Percentiles rank a stretch among this genome's conserved stretches.
Evolutionary conservation across 768 basidiomycete species (phyloP).

Genomic region (Neoboletus magnificus): DNA sequence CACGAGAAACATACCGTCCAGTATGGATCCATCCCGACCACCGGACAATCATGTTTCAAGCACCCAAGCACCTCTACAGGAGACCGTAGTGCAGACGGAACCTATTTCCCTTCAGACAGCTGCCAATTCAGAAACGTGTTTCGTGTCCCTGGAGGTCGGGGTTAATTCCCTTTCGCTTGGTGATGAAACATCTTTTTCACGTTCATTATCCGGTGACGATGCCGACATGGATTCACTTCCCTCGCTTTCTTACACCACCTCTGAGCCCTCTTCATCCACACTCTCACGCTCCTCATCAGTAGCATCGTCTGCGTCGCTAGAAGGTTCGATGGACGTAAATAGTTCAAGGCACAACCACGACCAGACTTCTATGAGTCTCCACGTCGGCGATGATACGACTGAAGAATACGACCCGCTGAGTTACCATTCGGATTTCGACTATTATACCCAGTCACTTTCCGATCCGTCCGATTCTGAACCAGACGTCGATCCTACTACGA

Average conservation of each 20-base stretch:
- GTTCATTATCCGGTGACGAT: slow-evolving; percentile 21
- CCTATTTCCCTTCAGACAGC: background rate
- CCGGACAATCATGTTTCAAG: background rate
- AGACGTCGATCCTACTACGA: slow-evolving; percentile 12
- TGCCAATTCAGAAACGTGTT: slow-evolving; percentile 2
- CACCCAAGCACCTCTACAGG: background rate
- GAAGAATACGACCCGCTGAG: slow-evolving; percentile 33
- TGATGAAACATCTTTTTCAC: slow-evolving; percentile 23
- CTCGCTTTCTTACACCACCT: slow-evolving; percentile 31
- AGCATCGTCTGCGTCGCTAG: slow-evolving; percentile 33
- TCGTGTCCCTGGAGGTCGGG: slow-evolving; percentile 7
- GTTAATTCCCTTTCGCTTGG: slow-evolving; percentile 6
- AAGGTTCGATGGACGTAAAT: slow-evolving; percentile 18
- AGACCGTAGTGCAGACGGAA: background rate
- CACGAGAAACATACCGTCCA: background rate
- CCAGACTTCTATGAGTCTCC: background rate
- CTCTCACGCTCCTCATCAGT: slow-evolving; percentile 44
- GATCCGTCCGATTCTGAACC: slow-evolving; percentile 31
- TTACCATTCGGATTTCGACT: slow-evolving; percentile 37
- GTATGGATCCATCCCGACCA: background rate
- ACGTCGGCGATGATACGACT: slow-evolving; percentile 3
- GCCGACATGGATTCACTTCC: slow-evolving; percentile 34
- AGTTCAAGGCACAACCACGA: slow-evolving; percentile 13
- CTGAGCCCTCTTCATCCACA: slow-evolving; percentile 33
- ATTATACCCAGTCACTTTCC: slow-evolving; percentile 32